phyloP scores from a whole-genome alignment of 2,329 filamentous ascomycete species.

The Cordyceps tenuipes region DNA sequence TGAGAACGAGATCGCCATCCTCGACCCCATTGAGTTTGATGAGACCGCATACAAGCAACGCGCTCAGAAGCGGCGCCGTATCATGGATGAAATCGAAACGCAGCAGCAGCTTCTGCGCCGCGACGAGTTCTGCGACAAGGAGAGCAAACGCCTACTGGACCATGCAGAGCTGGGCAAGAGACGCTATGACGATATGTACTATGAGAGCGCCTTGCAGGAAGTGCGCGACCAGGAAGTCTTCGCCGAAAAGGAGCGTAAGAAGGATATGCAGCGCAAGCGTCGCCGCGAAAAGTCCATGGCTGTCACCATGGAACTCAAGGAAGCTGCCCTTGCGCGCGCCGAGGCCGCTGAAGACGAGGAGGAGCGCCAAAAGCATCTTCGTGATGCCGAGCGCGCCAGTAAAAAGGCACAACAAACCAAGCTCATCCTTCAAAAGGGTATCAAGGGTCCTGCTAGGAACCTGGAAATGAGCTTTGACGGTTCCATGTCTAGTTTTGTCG shows the following conservation, averaged over 20 bases:
- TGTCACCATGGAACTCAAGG: constrained; percentile 84
- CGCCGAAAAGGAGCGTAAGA: constrained; percentile 97
- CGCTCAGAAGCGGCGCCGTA: constrained; percentile 57
- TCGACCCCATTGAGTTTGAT: constrained; percentile 35
- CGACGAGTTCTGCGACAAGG: constrained; percentile 49
- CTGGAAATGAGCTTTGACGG: constrained; percentile 76
- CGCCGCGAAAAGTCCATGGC: constrained; percentile 94
- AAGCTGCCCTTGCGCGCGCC: constrained; percentile 70
- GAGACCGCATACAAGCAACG: constrained; percentile 45
- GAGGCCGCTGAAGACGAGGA: constrained; percentile 71
- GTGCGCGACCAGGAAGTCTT: constrained; percentile 85
- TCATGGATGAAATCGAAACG: constrained; percentile 55
- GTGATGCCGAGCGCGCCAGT: constrained; percentile 80
- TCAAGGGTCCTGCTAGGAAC: constrained; percentile 64
- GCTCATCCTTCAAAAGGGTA: constrained; percentile 76
- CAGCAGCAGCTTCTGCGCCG: constrained; percentile 55
- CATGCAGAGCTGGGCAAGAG: constrained; percentile 66
- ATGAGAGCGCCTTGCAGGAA: constrained; percentile 72
- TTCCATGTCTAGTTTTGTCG: constrained; percentile 73
- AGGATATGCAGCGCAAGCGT: constrained; percentile 98
- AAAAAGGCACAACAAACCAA: constrained; percentile 91
- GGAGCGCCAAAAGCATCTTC: constrained; percentile 71
- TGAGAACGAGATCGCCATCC: constrained; percentile 38
- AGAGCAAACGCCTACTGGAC: constrained; percentile 52
- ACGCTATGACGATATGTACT: constrained; percentile 68